Evolutionary conservation across 176 grass and related monocot genomes (phyloP).

Genomic region (Poa pratensis): DNA sequence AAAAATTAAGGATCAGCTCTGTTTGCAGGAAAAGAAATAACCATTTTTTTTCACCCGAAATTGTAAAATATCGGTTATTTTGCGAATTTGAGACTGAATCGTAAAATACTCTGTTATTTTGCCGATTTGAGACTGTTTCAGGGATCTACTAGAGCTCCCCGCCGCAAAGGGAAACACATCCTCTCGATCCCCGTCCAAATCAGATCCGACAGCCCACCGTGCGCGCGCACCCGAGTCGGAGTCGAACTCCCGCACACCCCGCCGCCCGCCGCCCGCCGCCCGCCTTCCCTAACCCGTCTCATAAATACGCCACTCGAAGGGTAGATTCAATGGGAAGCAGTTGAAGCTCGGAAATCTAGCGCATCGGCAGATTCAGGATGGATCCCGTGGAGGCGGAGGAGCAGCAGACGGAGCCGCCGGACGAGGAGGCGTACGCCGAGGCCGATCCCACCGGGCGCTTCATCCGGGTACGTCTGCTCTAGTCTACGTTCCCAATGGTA

Average conservation of each 20-base stretch:
- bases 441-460: slow-evolving; percentile 57
- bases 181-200: not conserved
- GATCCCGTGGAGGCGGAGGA: slow-evolving; percentile 41
- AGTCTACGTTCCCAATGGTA: not conserved
- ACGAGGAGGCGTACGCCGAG: slow-evolving; percentile 53
- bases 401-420: slow-evolving; percentile 44
- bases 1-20: too few relatives aligned
- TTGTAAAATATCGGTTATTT: too few relatives aligned
- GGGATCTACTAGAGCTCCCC: not conserved
- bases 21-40: too few relatives aligned
- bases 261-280: not conserved
- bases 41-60: too few relatives aligned
- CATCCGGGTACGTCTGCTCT: slow-evolving; percentile 44
- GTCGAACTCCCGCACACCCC: not conserved
- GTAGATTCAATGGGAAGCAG: slow-evolving; percentile 16
- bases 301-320: not conserved
- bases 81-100: too few relatives aligned
- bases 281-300: not conserved
- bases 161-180: not conserved
- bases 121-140: too few relatives aligned
- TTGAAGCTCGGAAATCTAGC: not conserved
- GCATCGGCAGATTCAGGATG: slow-evolving; percentile 20
- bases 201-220: not conserved
- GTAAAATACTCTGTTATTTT: too few relatives aligned
- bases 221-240: not conserved